Evolutionary conservation across 495 filamentous ascomycete genomes (phyloP).

Genomic region (Neurospora sp.): DNA sequence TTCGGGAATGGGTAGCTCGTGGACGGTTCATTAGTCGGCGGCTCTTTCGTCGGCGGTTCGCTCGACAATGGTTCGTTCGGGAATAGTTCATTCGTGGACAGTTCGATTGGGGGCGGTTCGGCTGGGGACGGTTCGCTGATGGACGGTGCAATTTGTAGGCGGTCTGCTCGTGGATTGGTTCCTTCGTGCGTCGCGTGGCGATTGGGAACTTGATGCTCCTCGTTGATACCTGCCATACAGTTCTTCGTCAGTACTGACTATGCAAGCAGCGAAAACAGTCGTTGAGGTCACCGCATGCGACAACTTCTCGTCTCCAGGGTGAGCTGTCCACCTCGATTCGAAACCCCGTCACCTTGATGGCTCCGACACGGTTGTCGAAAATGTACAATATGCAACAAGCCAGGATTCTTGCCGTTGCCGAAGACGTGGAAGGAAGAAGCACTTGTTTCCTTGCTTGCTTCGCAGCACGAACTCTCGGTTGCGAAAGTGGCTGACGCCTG

Average conservation of each 20-base stretch:
- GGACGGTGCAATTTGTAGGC: too few species aligned
- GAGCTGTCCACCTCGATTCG: too few species aligned
- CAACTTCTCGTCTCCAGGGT: neutral
- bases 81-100: too few species aligned
- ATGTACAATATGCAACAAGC: neutral
- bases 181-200: neutral
- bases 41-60: too few species aligned
- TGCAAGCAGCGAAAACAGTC: neutral
- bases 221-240: neutral
- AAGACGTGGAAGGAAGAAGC: neutral
- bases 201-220: neutral
- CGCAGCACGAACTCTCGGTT: neutral
- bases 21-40: too few species aligned
- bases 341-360: neutral
- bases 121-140: too few species aligned
- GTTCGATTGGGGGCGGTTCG: too few species aligned
- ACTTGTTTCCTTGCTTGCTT: neutral
- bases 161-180: neutral
- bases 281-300: neutral
- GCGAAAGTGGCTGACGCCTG: neutral
- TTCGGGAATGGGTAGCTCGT: neutral
- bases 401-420: fast-evolving
- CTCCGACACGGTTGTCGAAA: neutral
- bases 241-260: neutral
- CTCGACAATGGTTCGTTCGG: too few species aligned